These are phyloP conservation scores for Jamesozyma lodderae DNA, from an alignment of 805 yeast genomes.

Conservation along the genomic window DNA sequence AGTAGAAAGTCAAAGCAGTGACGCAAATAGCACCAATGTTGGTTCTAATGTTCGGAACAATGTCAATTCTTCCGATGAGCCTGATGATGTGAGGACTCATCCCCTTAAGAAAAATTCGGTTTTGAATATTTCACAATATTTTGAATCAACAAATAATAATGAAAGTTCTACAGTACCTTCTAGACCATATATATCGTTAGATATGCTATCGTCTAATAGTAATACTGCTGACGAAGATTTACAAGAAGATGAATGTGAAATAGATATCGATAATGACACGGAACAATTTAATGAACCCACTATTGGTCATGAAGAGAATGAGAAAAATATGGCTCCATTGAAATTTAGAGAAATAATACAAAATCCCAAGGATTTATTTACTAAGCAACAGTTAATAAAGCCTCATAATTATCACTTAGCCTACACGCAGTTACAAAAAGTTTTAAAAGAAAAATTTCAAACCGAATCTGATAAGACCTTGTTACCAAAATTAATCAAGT, in stretches of 20 bases:
- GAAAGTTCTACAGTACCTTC: constrained; percentile 6
- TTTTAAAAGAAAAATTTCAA: constrained; percentile 11
- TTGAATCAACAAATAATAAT: not conserved
- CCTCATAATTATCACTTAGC: constrained; percentile 21
- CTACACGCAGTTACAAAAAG: constrained; percentile 11
- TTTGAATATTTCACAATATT: not conserved
- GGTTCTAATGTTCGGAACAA: no score
- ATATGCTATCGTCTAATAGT: constrained; percentile 6
- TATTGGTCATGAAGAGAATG: not conserved
- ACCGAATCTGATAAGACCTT: not conserved
- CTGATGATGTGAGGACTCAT: no score
- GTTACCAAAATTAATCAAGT: constrained; percentile 1
- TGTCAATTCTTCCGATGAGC: no score
- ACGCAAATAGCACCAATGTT: no score
- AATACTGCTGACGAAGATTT: not conserved
- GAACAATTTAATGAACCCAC: not conserved
- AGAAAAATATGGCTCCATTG: constrained; percentile 12
- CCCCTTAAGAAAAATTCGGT: not conserved
- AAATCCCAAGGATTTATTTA: constrained; percentile 17
- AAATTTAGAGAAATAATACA: constrained; percentile 16
- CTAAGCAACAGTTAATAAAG: constrained; percentile 12
- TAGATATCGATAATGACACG: not conserved
- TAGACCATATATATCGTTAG: constrained; percentile 20
- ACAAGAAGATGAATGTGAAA: not conserved
- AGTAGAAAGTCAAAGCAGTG: no score